Percentiles rank a stretch among this genome's conserved stretches.
These are phyloP conservation scores for Annulohypoxylon stygium DNA, from an alignment of 495 filamentous ascomycete genomes.

Conservation along the genomic window DNA sequence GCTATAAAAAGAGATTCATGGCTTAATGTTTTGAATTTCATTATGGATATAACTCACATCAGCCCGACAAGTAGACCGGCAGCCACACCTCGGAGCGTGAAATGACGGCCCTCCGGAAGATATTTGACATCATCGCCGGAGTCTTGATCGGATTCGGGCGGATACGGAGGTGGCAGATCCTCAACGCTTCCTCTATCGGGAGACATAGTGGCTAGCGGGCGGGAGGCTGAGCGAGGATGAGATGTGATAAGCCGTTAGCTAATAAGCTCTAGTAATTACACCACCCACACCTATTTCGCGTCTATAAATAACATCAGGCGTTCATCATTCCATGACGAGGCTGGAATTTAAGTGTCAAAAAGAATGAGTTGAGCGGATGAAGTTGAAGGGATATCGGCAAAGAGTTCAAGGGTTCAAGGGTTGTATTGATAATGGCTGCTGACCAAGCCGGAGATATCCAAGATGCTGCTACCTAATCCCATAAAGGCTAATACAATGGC, in stretches of 20 bases:
- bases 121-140: constrained; percentile 42
- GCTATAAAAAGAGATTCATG: background rate
- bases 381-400: constrained; percentile 23
- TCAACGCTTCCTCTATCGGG: constrained; percentile 46
- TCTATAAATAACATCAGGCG: background rate
- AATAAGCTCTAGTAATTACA: background rate
- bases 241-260: background rate
- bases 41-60: constrained; percentile 29
- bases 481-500: constrained; percentile 29
- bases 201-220: constrained; percentile 32
- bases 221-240: constrained; percentile 1
- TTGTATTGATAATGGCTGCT: constrained; percentile 25
- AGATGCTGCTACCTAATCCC: constrained; percentile 21
- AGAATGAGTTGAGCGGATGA: constrained; percentile 25
- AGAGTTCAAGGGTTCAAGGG: constrained; percentile 1
- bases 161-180: constrained; percentile 29
- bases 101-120: constrained; percentile 68
- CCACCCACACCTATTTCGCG: background rate
- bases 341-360: constrained; percentile 22
- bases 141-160: constrained; percentile 31
- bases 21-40: background rate
- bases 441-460: constrained; percentile 43
- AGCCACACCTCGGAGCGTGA: constrained; percentile 83
- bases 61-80: constrained; percentile 84
- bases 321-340: constrained; percentile 14